Evolutionary conservation across 2,329 filamentous ascomycete genomes (phyloP), one percentile per base, ranked within the genome.

Genomic region (Rugonectria rugulosa): DNA sequence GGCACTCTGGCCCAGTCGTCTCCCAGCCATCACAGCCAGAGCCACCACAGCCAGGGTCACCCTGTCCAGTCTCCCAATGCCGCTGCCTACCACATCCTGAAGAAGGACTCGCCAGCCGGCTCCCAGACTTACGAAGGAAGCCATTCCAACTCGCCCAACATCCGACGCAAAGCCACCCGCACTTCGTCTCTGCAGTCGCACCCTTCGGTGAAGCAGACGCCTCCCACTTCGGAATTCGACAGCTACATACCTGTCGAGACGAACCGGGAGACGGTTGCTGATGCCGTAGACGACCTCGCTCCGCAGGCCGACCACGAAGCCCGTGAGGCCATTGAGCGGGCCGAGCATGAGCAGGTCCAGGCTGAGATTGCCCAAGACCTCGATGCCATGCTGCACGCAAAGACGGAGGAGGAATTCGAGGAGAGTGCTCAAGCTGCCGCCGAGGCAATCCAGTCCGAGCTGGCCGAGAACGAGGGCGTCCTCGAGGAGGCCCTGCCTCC

Each of bases 231-330:
- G 34, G 73, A 73, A 15, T 67, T 68, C 34, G 72, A 69, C 26
- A 64, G 62, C 48, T 64, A 67, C 36, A 61, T 59, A 41, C 58
- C 66, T 23, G 57, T 58, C 50, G 84, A 81, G 59, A 87, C 89
- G 72, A 88, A 85, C 48, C 85, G 79, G 62, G 88, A 91, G 72
- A 89, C 87, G 44, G 89, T 95, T 24, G 81, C 88, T 17, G 85
- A 91, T 52, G 87, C 89, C 21, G 79, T 92, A 34, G 83, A 79
- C 61, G 87, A 86, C 36, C 78, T 92, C 60, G 89, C 88, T 37
- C 72, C 72, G 44, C 75, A 77, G 63, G 80, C 73, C 17, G 76
- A 83, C 57, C 72, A 74, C 7, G 79, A 82, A 66, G 87, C 89
- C 3, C 85, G 87, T 64, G 83, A 89, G 67, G 87, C 88, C 40